Base-by-base conservation (phyloP, 2,329 filamentous ascomycete genomes). In the Ascochyta fabae region DNA sequence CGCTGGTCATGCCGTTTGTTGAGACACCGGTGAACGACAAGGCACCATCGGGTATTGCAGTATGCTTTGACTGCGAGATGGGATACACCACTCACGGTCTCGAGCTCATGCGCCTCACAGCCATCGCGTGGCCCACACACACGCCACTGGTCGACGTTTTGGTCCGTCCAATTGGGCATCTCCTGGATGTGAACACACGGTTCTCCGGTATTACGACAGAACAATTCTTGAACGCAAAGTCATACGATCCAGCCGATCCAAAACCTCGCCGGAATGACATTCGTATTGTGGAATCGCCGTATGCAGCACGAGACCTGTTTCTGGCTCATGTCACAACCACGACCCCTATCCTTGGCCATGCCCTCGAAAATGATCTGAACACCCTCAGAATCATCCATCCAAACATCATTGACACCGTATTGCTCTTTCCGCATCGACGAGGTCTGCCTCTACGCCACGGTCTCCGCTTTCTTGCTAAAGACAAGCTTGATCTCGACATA, bases 41-140 rank as follows among this genome's bases (percentile, higher is more conserved):
- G 12, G 69, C 65, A 1, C 59, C 67, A 3, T 60, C 62, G 31
- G 44, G 69, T 1, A 84, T 84, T 33, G 91, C 89, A 2, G 86
- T 98, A 10, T 89, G 87, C 61, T 94, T 99, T 67, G 95, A 99
- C 73, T 98, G 95, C 68, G 95, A 99, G 72, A 99, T 99, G 95
- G 91, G 91, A 4, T 98, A 96, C 71, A 99, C 96, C 0, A 90
- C 91, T 0, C 77, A 89, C 45, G 95, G 96, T 0, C 79, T 98
- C 61, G 95, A 99, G 74, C 83, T 99, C 16, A 88, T 98, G 53
- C 91, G 95, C 8, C 77, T 99, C 3, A 98, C 95, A 0, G 93
- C 91, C 5, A 88, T 94, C 3, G 86, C 88, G 9, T 99, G 95
- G 93, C 94, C 94, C 0, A 80, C 83, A 8, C 90, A 91, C 19